Evolutionary conservation across 2,329 filamentous ascomycete species (phyloP), one percentile per base, ranked within the genome.

Genomic region (Pseudogymnoascus sp.): DNA sequence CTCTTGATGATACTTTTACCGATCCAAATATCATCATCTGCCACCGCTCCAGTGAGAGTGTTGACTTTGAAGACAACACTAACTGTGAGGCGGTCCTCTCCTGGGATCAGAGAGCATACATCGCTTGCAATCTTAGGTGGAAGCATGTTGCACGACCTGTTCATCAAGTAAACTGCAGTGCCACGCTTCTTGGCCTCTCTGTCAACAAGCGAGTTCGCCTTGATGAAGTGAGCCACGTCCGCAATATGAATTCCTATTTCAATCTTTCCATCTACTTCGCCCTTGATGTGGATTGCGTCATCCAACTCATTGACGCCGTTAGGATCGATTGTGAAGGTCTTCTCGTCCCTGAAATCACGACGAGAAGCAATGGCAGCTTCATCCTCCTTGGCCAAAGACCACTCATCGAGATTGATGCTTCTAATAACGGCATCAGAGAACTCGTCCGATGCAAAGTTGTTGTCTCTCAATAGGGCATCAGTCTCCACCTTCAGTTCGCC

Each of bases 161-260:
- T 95, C 79, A 96, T 89, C 68, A 99, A 83, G 74, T 98, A 96
- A 23, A 99, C 95, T 37, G 92, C 93, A 64, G 93, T 98, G 66
- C 93, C 93, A 69, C 95, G 91, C 83, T 98, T 99, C 85, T 95
- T 96, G 10, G 95, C 95, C 78, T 99, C 95, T 57, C 95, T 89
- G 73, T 99, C 95, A 61, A 98, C 93, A 54, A 98, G 85, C 14
- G 93, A 96, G 80, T 96, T 96, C 60, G 89, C 83, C 83, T 98
- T 98, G 75, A 99, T 91, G 74, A 99, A 99, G 78, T 99, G 92
- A 66, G 95, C 89, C 69, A 98, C 89, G 76, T 99, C 95, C 34
- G 93, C 87, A 73, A 99, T 90, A 77, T 99, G 95, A 64, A 98
- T 86, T 79, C 93, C 95, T 70, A 99, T 90, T 75, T 99, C 93